phyloP scores from a whole-genome alignment of 768 basidiomycete species.

The Termitomyces sp. region DNA sequence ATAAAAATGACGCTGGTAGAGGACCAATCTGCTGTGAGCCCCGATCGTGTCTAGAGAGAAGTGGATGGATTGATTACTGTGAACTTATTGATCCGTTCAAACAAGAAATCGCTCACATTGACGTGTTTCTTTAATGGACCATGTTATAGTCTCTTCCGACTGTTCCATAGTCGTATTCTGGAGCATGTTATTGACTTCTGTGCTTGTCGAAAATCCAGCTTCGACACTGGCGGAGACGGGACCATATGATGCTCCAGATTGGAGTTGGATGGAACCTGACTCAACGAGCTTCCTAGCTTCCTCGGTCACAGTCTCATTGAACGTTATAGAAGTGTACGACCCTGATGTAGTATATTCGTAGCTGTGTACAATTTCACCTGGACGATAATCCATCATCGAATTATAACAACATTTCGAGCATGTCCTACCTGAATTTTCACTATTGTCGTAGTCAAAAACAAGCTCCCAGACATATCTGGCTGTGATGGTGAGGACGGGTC shows the following conservation, averaged over 20 bases:
- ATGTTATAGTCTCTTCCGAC: background rate
- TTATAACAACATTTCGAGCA: background rate
- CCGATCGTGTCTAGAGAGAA: background rate
- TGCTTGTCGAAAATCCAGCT: background rate
- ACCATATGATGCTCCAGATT: slow-evolving; percentile 2
- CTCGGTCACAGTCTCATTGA: background rate
- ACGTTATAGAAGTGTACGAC: background rate
- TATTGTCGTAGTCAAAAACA: slow-evolving; percentile 4
- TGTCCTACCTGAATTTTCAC: background rate
- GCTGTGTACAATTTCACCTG: background rate
- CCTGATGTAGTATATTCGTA: background rate
- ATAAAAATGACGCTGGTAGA: background rate
- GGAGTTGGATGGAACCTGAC: background rate
- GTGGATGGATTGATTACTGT: background rate
- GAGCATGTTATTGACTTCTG: background rate
- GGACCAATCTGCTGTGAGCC: background rate
- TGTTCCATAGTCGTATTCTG: background rate
- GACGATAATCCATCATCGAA: background rate
- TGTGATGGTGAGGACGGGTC: background rate
- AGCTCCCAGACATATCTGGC: background rate
- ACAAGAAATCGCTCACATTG: background rate
- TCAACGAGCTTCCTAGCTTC: background rate
- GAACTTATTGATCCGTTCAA: background rate
- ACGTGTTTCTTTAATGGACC: background rate
- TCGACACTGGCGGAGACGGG: background rate